A percentile compares a stretch with the other conserved stretches of the same genome.
Evolutionary conservation across 345 rosid genomes (phyloP).

Genomic region (Citrus medica): DNA sequence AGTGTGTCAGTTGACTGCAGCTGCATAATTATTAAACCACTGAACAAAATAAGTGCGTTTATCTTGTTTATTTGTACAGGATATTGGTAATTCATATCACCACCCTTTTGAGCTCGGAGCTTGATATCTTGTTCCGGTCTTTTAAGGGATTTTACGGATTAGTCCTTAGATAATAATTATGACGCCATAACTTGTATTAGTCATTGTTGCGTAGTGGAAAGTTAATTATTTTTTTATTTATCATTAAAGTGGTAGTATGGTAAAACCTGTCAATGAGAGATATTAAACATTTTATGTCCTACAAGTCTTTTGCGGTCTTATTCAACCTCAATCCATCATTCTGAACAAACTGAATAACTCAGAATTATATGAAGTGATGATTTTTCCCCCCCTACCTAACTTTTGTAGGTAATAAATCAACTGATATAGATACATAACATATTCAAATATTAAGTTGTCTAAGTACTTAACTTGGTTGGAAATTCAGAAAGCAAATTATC

Average conservation of each 20-base stretch:
- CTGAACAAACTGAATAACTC: background rate
- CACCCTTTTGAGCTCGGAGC: too few species aligned
- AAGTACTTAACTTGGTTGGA: background rate
- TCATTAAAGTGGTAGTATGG: too few species aligned
- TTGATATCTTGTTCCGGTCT: too few species aligned
- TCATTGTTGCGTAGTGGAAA: accelerated
- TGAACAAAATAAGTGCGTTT: background rate
- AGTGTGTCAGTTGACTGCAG: background rate
- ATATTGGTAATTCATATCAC: too few species aligned
- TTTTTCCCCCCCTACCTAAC: background rate
- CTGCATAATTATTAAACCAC: too few species aligned
- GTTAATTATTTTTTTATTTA: too few species aligned
- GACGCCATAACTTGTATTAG: too few species aligned
- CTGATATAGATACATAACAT: background rate
- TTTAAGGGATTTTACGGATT: too few species aligned
- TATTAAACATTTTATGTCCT: too few species aligned
- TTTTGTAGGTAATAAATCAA: background rate
- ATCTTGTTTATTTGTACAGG: background rate
- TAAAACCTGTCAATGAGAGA: too few species aligned
- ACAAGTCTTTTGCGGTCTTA: too few species aligned
- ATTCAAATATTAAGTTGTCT: background rate
- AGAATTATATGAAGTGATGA: background rate
- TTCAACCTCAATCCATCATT: background rate
- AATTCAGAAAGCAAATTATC: background rate
- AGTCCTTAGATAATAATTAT: too few species aligned